These are phyloP conservation scores for Lasiodiplodia citricola DNA, from an alignment of 2,329 filamentous ascomycete species.

Conservation along the genomic window DNA sequence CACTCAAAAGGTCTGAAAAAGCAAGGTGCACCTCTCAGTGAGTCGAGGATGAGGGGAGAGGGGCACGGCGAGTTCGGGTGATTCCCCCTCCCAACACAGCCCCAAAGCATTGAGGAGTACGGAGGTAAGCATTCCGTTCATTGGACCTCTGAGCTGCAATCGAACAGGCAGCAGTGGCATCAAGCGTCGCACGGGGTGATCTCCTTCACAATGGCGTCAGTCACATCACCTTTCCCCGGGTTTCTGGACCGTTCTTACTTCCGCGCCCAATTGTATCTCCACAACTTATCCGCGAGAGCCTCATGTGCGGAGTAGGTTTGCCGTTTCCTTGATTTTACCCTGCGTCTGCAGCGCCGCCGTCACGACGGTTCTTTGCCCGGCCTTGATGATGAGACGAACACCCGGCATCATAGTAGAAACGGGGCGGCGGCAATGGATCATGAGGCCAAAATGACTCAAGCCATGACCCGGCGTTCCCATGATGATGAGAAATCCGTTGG, in stretches of 20 bases:
- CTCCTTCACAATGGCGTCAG: constrained; percentile 18
- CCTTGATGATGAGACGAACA: not conserved
- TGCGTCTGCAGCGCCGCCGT: not conserved
- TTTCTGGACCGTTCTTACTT: not conserved
- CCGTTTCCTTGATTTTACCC: constrained; percentile 1
- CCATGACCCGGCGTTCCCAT: not conserved
- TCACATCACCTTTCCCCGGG: constrained; percentile 1
- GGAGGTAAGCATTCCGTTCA: constrained; percentile 8
- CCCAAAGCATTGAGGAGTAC: not conserved
- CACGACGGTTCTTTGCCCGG: not conserved
- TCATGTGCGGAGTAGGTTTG: constrained; percentile 11
- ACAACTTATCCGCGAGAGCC: constrained; percentile 9
- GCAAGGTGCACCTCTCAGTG: not conserved
- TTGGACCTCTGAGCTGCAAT: not conserved
- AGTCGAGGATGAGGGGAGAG: not conserved
- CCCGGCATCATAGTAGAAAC: not conserved
- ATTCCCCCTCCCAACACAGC: not conserved
- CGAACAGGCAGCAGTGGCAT: constrained; percentile 12
- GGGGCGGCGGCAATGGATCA: not conserved
- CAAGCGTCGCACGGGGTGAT: not conserved
- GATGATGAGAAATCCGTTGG: not conserved
- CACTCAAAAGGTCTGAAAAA: not conserved
- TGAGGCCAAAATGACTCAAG: constrained; percentile 7
- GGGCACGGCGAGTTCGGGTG: not conserved
- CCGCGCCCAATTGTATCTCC: not conserved